Conservation (phyloP, 768 basidiomycete genomes). For the Lactifluus subvellereus region DNA sequence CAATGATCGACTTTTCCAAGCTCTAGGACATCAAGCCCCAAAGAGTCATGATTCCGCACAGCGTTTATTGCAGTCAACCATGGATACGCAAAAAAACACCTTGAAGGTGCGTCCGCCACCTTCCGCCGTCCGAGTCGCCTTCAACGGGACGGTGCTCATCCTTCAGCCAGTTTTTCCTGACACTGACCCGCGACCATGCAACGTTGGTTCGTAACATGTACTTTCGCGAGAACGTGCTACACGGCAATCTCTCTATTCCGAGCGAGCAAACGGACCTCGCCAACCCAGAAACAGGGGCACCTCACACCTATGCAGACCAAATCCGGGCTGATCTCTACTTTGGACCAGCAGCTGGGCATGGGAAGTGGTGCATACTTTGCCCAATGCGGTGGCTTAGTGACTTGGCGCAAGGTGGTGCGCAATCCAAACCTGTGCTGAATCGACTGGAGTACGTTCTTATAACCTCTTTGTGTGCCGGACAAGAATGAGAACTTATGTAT, state of each 20-base stretch:
- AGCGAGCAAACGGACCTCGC: background rate
- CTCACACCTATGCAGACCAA: background rate
- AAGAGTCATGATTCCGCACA: background rate
- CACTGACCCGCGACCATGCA: background rate
- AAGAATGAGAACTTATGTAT: background rate
- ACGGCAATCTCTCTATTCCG: conserved; percentile 2
- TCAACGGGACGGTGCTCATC: background rate
- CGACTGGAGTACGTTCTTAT: conserved; percentile 8
- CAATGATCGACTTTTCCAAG: background rate
- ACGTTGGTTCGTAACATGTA: background rate
- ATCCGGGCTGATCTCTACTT: conserved; percentile 18
- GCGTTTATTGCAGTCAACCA: background rate
- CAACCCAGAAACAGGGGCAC: background rate
- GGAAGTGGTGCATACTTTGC: conserved; percentile 15
- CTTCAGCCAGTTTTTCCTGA: background rate
- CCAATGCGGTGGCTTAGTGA: background rate
- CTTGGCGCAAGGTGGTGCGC: background rate
- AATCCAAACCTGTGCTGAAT: background rate
- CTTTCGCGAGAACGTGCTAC: conserved; percentile 11
- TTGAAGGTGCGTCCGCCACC: background rate
- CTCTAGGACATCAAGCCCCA: background rate
- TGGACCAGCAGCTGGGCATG: background rate
- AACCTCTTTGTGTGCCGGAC: background rate
- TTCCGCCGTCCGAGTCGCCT: background rate
- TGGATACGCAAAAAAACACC: background rate